Percentiles rank a stretch among this genome's conserved stretches.
phyloP scores from a whole-genome alignment of 257 asterid species.

The Capsicum chinense region DNA sequence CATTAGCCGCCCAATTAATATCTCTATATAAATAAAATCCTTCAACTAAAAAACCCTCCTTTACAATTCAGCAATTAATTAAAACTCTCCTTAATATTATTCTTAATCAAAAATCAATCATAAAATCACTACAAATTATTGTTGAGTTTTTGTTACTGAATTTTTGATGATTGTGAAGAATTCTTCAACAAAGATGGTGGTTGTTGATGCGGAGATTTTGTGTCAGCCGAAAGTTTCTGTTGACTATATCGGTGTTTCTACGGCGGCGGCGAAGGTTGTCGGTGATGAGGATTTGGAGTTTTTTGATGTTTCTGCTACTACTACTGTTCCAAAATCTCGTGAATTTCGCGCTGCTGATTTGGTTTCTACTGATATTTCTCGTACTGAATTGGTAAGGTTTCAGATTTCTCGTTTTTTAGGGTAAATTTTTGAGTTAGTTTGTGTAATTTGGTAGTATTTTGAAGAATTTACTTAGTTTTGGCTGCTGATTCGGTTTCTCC shows the following conservation, averaged over 20 bases:
- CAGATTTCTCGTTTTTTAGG: neutral
- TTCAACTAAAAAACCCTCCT: neutral
- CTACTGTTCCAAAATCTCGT: neutral
- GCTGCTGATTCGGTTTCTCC: too few relatives aligned
- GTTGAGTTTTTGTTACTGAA: neutral
- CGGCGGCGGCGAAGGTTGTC: neutral
- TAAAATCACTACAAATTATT: neutral
- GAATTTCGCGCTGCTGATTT: conserved; percentile 24
- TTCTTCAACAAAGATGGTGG: conserved; percentile 33
- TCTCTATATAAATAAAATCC: neutral
- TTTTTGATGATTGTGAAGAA: conserved; percentile 9
- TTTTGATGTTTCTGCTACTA: conserved; percentile 31
- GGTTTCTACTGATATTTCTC: neutral
- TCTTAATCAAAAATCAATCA: neutral
- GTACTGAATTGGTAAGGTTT: conserved; percentile 36
- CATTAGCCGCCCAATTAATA: neutral
- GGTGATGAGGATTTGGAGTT: conserved; percentile 23
- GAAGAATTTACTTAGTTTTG: neutral
- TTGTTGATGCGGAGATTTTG: conserved; percentile 35
- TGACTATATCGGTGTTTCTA: conserved; percentile 39
- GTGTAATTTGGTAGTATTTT: neutral
- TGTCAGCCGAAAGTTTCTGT: conserved; percentile 41
- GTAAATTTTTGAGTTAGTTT: neutral
- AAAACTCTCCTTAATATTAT: conserved; percentile 22
- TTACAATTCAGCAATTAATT: neutral